phyloP scores from a whole-genome alignment of 2,329 filamentous ascomycete species.

The Xylariaceae sp. region DNA sequence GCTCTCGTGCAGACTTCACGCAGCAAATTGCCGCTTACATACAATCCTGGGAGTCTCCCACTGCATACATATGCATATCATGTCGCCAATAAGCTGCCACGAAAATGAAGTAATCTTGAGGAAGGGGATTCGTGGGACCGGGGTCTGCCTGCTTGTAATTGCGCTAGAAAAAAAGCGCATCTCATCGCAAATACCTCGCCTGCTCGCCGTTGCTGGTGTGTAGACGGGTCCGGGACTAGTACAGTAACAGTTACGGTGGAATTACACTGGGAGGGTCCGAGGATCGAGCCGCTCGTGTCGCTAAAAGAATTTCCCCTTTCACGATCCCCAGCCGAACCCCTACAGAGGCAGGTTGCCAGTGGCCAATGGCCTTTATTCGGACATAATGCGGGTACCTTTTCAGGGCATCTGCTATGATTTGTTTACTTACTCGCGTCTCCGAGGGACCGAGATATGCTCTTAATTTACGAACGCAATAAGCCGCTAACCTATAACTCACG shows the following conservation, averaged over 20 bases:
- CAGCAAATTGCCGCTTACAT: conserved; percentile 3
- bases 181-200: conserved; percentile 20
- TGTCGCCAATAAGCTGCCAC: conserved; percentile 31
- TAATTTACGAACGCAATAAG: not conserved
- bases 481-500: not conserved
- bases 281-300: conserved; percentile 31
- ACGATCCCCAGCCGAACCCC: conserved; percentile 25
- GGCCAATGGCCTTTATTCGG: conserved; percentile 35
- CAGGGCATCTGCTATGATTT: conserved; percentile 27
- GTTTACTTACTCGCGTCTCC: conserved; percentile 22
- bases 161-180: conserved; percentile 16
- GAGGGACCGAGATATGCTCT: not conserved
- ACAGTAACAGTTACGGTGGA: conserved; percentile 13
- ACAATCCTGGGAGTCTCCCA: conserved; percentile 12
- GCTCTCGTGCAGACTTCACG: conserved; percentile 4
- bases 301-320: conserved; percentile 31
- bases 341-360: too few relatives aligned
- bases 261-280: conserved; percentile 29
- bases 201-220: conserved; percentile 11
- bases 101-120: conserved; percentile 25
- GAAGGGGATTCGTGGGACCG: conserved; percentile 31
- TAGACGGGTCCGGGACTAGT: not conserved
- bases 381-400: conserved; percentile 32
- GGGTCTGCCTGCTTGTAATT: conserved; percentile 29
- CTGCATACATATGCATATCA: conserved; percentile 1